Conservation (phyloP, 192 early-diverging fungal genomes). For the Gaertneriomyces sp. region DNA sequence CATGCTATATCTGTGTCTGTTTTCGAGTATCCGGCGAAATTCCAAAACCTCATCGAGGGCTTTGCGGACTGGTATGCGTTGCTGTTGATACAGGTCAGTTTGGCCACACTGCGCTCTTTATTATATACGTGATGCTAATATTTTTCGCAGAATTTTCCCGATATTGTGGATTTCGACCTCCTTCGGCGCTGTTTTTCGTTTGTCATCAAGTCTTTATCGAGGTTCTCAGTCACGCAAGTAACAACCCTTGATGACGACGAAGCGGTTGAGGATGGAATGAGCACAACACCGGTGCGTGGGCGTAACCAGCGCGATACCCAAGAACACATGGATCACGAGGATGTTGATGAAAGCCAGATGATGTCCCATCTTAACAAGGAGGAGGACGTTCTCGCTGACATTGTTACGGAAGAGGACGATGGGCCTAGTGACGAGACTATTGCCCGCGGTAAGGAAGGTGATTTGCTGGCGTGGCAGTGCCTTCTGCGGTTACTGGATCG, state of each 20-base stretch:
- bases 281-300: not conserved
- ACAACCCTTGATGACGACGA: slow-evolving; percentile 1
- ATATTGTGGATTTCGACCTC: slow-evolving; percentile 24
- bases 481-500: slow-evolving; percentile 5
- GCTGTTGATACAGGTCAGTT: slow-evolving; percentile 17
- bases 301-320: not conserved
- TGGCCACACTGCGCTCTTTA: not conserved
- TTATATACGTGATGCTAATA: not conserved
- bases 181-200: slow-evolving; percentile 16
- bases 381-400: not conserved
- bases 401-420: not conserved
- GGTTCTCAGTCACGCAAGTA: not conserved
- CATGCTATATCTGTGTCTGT: slow-evolving; percentile 13
- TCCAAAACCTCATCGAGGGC: not conserved
- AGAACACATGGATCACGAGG: not conserved
- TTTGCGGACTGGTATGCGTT: slow-evolving; percentile 23
- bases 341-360: not conserved
- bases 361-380: not conserved
- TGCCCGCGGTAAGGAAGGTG: slow-evolving; percentile 13
- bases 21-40: slow-evolving; percentile 6
- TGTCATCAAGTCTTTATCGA: slow-evolving; percentile 17
- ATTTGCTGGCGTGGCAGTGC: slow-evolving; percentile 22
- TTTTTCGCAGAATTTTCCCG: slow-evolving; percentile 13
- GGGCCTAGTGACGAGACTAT: not conserved
- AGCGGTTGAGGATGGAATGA: slow-evolving; percentile 5